Base-by-base conservation (phyloP, 768 basidiomycete genomes). In the Tricholoma terreum region DNA sequence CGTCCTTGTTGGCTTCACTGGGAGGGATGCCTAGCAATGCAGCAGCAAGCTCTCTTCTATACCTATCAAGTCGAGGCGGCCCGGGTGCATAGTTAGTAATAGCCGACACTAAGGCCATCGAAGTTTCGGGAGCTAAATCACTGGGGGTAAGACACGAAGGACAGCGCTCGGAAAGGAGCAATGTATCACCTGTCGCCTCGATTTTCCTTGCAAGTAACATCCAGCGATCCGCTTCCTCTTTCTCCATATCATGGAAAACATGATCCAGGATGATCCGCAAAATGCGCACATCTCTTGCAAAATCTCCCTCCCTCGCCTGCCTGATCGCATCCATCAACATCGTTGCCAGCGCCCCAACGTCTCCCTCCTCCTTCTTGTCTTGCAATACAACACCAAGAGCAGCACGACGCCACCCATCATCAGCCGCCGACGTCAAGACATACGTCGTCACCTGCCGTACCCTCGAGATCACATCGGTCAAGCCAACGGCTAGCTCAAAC, bases 31-130 rank as follows among this genome's bases (percentile, higher is more conserved):
- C 89, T 0, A 90, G 74, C 4, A 94, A 69, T 17, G 78, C 79
- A n/a, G 92, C 88, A 0, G 96, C 95, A 9, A 95, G 79, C 70
- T 97, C 94, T 68, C 95, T 97, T 17, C 94, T 83, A 65, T 89
- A 90, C 17, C 92, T 80, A 62, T 90, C 87, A 21, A 96, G 78
- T 17, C 83, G 82, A 0, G 80, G 81, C 7, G 85, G 84, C 61
- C 94, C 93, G 1, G 84, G 78, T 0, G 86, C 84, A 21, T 80
- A 79, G 19, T 76, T 72, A 9, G 85, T 79, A 40, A 94, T 72
- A 3, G 86, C 81, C 8, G 78, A 72, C 6, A 89, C 69, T 54
- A 97, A 81, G 1, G 85, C 81, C 62, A 92, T 77, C 0, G 87
- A 78, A 0, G 87, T 81, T 63, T 85, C 78, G 0, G 89, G 87